These are phyloP conservation scores for Vigna mungo DNA, from an alignment of 306 rosid species.

Conservation along the genomic window DNA sequence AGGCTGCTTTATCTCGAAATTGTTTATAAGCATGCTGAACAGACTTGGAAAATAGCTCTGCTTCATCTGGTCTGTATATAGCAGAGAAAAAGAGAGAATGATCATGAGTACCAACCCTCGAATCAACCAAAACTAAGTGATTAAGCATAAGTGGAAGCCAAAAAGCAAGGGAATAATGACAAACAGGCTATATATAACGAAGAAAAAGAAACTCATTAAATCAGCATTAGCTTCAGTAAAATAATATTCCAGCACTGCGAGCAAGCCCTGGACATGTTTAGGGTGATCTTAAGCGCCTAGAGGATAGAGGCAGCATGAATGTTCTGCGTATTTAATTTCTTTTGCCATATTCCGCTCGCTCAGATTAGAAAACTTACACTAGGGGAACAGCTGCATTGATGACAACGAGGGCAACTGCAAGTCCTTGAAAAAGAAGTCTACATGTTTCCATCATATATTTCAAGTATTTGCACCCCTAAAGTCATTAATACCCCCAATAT, in stretches of 20 bases:
- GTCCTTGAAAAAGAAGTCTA: neutral
- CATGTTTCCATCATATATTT: constrained; percentile 6
- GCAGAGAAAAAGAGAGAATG: neutral
- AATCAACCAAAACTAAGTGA: constrained; percentile 25
- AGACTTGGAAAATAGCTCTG: constrained; percentile 82
- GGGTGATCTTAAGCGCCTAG: constrained; percentile 1
- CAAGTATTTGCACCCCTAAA: neutral
- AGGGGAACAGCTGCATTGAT: neutral
- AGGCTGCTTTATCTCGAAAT: constrained; percentile 91
- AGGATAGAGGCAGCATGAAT: constrained; percentile 17
- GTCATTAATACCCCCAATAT: constrained; percentile 5
- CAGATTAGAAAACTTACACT: neutral
- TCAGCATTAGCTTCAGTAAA: constrained; percentile 4
- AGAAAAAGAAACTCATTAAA: neutral
- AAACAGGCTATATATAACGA: constrained; percentile 10
- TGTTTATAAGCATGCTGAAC: constrained; percentile 77
- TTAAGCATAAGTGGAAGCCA: neutral
- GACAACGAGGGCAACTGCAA: neutral
- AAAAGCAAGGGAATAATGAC: constrained; percentile 4
- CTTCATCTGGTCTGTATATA: constrained; percentile 90
- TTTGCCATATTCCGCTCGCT: neutral
- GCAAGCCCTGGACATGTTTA: too few relatives aligned
- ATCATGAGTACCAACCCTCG: constrained; percentile 1
- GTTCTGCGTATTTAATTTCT: neutral
- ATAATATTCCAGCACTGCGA: neutral